Conservation (phyloP, 2,329 filamentous ascomycete species). For the Apiospora rasikravindrae region DNA sequence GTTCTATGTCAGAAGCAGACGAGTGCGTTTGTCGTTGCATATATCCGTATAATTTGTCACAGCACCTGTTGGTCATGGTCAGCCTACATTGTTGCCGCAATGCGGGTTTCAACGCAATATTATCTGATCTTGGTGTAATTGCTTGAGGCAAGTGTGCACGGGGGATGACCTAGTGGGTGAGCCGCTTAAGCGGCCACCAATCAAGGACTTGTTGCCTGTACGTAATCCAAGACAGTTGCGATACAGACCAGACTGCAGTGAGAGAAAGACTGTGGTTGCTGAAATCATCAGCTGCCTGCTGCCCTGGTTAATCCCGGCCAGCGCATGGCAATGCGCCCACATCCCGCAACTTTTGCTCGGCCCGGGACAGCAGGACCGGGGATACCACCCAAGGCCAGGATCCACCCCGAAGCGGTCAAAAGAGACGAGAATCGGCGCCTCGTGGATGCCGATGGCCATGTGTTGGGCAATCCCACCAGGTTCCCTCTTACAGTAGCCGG, state of each 20-base stretch:
- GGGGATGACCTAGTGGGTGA: neutral
- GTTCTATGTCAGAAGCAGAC: neutral
- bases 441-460: too few species aligned
- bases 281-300: neutral
- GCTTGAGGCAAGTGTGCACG: neutral
- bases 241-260: neutral
- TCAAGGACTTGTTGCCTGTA: neutral
- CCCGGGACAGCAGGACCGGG: neutral
- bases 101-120: neutral
- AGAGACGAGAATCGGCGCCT: neutral
- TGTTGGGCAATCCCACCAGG: neutral
- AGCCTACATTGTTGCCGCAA: neutral
- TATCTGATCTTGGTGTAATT: neutral
- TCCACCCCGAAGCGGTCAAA: slow-evolving; percentile 12
- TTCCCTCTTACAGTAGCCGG: neutral
- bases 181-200: neutral
- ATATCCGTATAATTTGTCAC: neutral
- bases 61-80: neutral
- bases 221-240: neutral
- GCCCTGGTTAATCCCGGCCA: neutral
- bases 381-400: neutral
- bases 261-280: neutral
- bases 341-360: neutral
- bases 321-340: neutral
- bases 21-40: neutral